These are phyloP conservation scores for Ogataea minuta DNA, from an alignment of 805 yeast species.

Conservation along the genomic window DNA sequence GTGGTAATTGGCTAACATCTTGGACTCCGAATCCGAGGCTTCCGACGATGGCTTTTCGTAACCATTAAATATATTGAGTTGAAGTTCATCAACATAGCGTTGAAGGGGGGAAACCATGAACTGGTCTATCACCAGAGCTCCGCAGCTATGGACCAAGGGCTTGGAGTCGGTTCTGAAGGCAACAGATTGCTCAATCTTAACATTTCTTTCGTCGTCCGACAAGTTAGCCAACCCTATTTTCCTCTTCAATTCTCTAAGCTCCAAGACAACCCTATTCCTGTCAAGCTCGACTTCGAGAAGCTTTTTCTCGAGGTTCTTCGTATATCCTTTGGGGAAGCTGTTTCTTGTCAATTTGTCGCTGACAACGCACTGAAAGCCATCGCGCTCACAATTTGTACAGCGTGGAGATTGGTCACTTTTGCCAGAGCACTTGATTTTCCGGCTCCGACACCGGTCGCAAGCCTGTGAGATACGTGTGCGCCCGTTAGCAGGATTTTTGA, in stretches of 20 bases:
- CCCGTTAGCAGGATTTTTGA: constrained; percentile 37
- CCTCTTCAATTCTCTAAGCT: constrained; percentile 30
- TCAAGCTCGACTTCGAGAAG: constrained; percentile 61
- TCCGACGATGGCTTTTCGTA: constrained; percentile 19
- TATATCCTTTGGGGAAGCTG: constrained; percentile 79
- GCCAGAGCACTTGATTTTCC: constrained; percentile 77
- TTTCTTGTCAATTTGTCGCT: constrained; percentile 72
- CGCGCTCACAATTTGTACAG: constrained; percentile 64
- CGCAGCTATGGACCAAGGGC: constrained; percentile 19
- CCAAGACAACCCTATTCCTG: constrained; percentile 39
- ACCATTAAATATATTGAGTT: constrained; percentile 32
- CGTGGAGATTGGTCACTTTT: constrained; percentile 46
- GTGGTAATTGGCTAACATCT: constrained; percentile 32
- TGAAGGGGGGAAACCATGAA: constrained; percentile 28
- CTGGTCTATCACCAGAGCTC: constrained; percentile 29
- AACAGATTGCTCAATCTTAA: neutral
- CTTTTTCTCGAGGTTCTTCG: constrained; percentile 67
- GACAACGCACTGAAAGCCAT: constrained; percentile 67
- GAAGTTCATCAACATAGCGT: constrained; percentile 22
- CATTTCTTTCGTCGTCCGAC: constrained; percentile 2
- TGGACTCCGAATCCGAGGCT: constrained; percentile 18
- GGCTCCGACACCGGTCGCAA: constrained; percentile 76
- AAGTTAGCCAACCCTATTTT: neutral
- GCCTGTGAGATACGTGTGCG: constrained; percentile 66
- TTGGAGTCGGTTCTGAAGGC: neutral